These are phyloP conservation scores for Citrus reticulata DNA, from an alignment of 345 rosid species.

Conservation along the genomic window DNA sequence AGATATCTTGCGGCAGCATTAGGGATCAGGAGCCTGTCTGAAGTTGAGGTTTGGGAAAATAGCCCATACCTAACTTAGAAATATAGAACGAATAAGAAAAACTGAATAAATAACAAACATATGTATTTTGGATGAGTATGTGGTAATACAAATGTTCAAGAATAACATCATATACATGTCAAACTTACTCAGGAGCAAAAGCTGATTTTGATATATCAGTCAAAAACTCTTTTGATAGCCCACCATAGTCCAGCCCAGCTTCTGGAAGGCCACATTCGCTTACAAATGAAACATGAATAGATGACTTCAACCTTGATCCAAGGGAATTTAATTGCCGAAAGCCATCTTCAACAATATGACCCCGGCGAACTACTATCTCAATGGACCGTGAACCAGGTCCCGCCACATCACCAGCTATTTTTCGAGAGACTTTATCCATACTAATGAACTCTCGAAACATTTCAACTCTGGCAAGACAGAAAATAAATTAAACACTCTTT, in stretches of 20 bases:
- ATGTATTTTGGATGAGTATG: neutral
- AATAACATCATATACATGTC: constrained; percentile 6
- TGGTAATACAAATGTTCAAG: constrained; percentile 6
- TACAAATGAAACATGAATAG: constrained; percentile 93
- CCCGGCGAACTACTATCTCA: constrained; percentile 89
- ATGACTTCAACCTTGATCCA: constrained; percentile 81
- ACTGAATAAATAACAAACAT: neutral
- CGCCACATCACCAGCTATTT: constrained; percentile 82
- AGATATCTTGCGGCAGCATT: constrained; percentile 79
- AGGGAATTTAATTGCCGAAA: constrained; percentile 76
- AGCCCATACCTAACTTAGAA: constrained; percentile 66
- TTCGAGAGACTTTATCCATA: constrained; percentile 87
- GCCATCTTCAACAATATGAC: constrained; percentile 94
- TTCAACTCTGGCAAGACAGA: constrained; percentile 65
- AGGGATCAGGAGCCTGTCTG: constrained; percentile 86
- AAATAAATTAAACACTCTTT: constrained; percentile 23
- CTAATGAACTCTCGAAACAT: constrained; percentile 90
- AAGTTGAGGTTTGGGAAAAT: constrained; percentile 78
- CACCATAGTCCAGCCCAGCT: constrained; percentile 99
- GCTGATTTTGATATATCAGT: constrained; percentile 94
- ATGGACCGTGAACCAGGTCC: constrained; percentile 80
- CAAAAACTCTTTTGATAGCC: constrained; percentile 90
- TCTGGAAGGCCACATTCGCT: constrained; percentile 97
- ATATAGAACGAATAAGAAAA: constrained; percentile 6
- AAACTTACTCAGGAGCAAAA: constrained; percentile 89